Percentiles rank a stretch among this genome's conserved stretches.
phyloP scores from a whole-genome alignment of 331 rosid genomes.

The Acacia pycnantha region DNA sequence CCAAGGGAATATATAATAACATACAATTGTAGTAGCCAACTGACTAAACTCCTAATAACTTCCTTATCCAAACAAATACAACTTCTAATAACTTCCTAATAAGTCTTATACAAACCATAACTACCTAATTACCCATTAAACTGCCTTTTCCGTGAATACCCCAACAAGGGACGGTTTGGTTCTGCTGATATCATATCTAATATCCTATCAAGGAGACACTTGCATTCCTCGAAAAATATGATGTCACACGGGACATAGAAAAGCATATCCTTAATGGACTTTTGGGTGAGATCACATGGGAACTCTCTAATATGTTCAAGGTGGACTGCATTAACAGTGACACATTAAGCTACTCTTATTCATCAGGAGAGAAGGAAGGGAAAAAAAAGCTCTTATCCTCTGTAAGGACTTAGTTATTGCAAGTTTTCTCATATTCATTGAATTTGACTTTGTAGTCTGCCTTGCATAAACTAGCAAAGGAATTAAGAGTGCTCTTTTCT shows the following conservation, averaged over 20 bases:
- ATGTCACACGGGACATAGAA: slow-evolving; percentile 72
- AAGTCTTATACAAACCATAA: no score
- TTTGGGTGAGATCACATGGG: slow-evolving; percentile 61
- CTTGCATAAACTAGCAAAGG: neutral
- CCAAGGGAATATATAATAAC: no score
- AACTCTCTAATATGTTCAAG: slow-evolving; percentile 39
- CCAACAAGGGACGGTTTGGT: no score
- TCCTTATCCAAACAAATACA: no score
- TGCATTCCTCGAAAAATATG: slow-evolving; percentile 64
- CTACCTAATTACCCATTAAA: no score
- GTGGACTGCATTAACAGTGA: slow-evolving; percentile 8
- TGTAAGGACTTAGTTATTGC: neutral
- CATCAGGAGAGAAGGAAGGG: neutral
- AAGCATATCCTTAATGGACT: slow-evolving; percentile 58
- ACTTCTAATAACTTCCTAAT: no score
- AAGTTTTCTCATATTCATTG: slow-evolving; percentile 2
- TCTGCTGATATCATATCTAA: no score
- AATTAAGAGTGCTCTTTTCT: neutral
- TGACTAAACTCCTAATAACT: no score
- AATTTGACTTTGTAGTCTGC: neutral
- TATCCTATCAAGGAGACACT: no score
- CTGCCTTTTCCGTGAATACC: no score
- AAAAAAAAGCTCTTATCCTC: neutral
- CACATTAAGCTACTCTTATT: neutral
- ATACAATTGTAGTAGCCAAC: no score